phyloP scores from a whole-genome alignment of 1,284 basidiomycete species.

The Leccinum ponderosum region DNA sequence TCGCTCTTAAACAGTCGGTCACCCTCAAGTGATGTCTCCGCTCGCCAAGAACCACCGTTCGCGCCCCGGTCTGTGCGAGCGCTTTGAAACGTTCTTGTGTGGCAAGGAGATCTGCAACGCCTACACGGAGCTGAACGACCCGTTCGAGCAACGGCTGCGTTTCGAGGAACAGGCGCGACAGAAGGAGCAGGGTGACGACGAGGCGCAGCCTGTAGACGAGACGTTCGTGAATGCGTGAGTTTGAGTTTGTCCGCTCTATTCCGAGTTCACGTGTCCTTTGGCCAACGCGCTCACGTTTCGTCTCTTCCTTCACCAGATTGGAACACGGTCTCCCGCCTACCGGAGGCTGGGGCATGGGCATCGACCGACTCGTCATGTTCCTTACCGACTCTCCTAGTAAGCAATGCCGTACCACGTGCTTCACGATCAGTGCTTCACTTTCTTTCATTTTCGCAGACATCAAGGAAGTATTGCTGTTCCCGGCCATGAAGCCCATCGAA shows the following conservation, averaged over 20 bases:
- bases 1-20: constrained; percentile 65
- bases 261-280: neutral
- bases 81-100: constrained; percentile 98
- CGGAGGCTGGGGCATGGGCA: constrained; percentile 94
- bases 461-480: constrained; percentile 90
- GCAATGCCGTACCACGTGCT: constrained; percentile 31
- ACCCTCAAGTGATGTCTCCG: constrained; percentile 99
- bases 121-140: constrained; percentile 98
- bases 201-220: constrained; percentile 97
- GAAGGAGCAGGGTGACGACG: constrained; percentile 97
- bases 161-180: constrained; percentile 96
- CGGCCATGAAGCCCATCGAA: constrained; percentile 85
- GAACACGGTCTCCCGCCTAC: constrained; percentile 98
- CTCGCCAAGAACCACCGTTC: constrained; percentile 96
- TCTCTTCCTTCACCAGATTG: constrained; percentile 50
- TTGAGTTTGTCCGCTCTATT: neutral
- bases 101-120: constrained; percentile 99
- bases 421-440: neutral
- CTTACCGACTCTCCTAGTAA: constrained; percentile 87
- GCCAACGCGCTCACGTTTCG: neutral
- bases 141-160: constrained; percentile 92
- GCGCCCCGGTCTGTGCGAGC: constrained; percentile 93
- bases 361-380: constrained; percentile 96
- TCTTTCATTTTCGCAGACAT: constrained; percentile 56
- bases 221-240: constrained; percentile 89